phyloP scores from a whole-genome alignment of 805 yeast species.

The Candida yuanshanica region DNA sequence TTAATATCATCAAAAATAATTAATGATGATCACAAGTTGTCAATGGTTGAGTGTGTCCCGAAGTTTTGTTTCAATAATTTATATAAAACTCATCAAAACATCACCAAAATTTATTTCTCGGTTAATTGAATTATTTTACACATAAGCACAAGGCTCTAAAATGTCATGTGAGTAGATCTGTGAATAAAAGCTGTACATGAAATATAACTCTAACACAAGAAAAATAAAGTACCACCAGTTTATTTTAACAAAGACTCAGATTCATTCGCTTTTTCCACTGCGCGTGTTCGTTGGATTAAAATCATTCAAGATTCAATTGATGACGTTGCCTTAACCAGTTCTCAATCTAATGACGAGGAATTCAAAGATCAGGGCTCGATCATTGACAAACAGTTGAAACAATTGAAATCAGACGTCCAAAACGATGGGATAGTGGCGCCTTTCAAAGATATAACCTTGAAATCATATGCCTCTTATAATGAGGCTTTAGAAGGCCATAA shows the following conservation, averaged over 20 bases:
- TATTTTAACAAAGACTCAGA: slow-evolving; percentile 62
- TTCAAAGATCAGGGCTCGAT: slow-evolving; percentile 39
- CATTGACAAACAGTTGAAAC: slow-evolving; percentile 37
- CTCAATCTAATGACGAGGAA: slow-evolving; percentile 15
- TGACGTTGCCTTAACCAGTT: slow-evolving; percentile 41
- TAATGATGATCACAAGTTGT: too few species aligned
- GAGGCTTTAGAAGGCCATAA: slow-evolving; percentile 33
- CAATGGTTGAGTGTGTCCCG: neutral
- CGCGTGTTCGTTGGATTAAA: slow-evolving; percentile 80
- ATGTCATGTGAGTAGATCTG: neutral
- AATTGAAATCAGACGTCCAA: slow-evolving; percentile 39
- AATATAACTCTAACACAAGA: neutral
- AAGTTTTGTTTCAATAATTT: too few species aligned
- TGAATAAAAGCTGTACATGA: too few species aligned
- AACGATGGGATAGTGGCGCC: slow-evolving; percentile 37
- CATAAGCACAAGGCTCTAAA: neutral
- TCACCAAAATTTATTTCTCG: neutral
- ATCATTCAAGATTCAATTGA: slow-evolving; percentile 63
- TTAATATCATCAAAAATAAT: too few species aligned
- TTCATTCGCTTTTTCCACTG: slow-evolving; percentile 82
- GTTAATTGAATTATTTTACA: too few species aligned
- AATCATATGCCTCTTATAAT: slow-evolving; percentile 55
- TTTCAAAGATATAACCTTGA: slow-evolving; percentile 34
- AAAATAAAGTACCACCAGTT: slow-evolving; percentile 24
- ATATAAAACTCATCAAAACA: neutral